Base-by-base conservation (phyloP, 306 rosid species). In the Clitoria ternatea region DNA sequence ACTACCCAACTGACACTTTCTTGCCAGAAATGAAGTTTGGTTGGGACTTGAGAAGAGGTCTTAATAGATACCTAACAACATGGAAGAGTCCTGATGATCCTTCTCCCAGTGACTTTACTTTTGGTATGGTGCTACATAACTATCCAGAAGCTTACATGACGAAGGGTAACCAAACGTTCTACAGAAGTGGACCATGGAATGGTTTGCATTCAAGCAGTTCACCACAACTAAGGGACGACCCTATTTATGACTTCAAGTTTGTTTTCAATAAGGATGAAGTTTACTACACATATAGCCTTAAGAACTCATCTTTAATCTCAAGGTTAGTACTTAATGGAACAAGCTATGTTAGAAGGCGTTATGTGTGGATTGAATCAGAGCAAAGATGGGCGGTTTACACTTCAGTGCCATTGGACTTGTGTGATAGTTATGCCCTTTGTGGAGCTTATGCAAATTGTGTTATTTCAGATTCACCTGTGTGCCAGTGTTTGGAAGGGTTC, bases 21-120 rank as follows among this genome's bases (percentile, higher is more conserved):
- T 44, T 77, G 32, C 86, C 88, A 5, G 80, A 79, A 0, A 84
- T 84, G 88, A 84, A 78, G 66, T 18, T 80, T 35, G 87, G 87
- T 17, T 70, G 79, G 81, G 83, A 83, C 54, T 61, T 80, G 0
- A 67, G 76, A 67, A 75, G 49, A 13, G 79, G 81, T 52, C 70
- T 75, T 13, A 56, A 81, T 68, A 47, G 80, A 32, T n/a, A 10
- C 18, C 0, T 77, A 35, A 70, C 45, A 9, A 73, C 85, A n/a
- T 80, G 87, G 90, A 86, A 60, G 66, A 72, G 79, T 43, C 76
- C 77, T 50, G 79, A 81, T 53, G 88, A 84, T 36, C 88, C 88
- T 27, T 65, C 86, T 45, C 79, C 79, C 0, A 61, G 84, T 3
- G 80, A 81, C 9, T 78, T 84, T 6, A 65, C 86, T 1, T 81